Base-by-base conservation (phyloP, 2,329 filamentous ascomycete genomes). In the Xylariaceae sp. region DNA sequence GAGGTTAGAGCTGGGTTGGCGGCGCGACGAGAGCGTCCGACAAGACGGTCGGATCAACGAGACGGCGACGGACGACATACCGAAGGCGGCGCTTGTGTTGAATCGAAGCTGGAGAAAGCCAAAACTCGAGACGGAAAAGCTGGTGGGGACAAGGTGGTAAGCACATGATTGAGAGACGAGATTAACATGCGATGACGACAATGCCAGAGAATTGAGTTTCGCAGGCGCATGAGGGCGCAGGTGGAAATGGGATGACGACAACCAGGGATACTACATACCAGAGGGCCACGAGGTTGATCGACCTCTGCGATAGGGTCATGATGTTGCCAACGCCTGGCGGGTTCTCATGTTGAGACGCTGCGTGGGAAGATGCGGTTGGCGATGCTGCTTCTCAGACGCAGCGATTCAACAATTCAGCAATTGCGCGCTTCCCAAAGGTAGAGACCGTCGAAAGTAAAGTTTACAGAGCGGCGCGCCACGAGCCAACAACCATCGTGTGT, bases 81-180 rank as follows among this genome's bases (percentile, higher is more conserved):
- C 69, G 54, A 71, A 72, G 16, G 69, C 66, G 39, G 69, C 66
- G 53, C 69, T 71, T 48, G 54, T 63, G 50, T 66, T 66, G 53
- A 67, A 72, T 51, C 69, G 61, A 28, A 28, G 22, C 4, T 65
- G 67, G 49, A 70, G 48, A 50, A 66, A 62, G 18, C 61, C 51
- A 12, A 50, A 58, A 47, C 59, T 60, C 12, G 60, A 19, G 34
- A 54, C 41, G 28, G 66, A 54, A 45, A 60, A 49, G 39, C 64
- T 67, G 40, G 46, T 18, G 6, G 28, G 4, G 4, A 41, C n/a
- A 16, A 41, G 4, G 12, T 12, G 38, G 17, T 33, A 45, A 12
- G 18, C 12, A 5, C 14, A 38, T 7, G 7, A 42, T 16, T 17
- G 10, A 4, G 11, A 16, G 41, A 16, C 11, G 11, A 17, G 31